Conservation (phyloP, 2,329 filamentous ascomycete species). For the Lachnellula occidentalis region DNA sequence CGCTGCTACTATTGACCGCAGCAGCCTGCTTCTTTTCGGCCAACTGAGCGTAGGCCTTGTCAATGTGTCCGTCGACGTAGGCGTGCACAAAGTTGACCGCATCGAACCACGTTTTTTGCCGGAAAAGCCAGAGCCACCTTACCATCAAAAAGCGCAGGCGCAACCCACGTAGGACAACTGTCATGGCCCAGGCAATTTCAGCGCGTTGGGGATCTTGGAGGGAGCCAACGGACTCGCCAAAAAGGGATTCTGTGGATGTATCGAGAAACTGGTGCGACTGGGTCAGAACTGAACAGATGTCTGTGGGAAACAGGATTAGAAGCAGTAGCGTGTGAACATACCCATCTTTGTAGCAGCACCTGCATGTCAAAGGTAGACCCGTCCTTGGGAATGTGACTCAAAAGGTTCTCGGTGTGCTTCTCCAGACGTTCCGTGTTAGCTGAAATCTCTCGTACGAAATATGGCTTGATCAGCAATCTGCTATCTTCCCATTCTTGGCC, state of each 20-base stretch:
- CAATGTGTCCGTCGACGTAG: background rate
- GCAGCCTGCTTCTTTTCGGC: background rate
- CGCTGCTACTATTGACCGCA: no score
- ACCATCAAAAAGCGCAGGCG: background rate
- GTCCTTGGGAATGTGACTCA: constrained; percentile 49
- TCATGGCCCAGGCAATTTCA: background rate
- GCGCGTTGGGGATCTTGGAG: background rate
- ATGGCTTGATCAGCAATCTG: constrained; percentile 44
- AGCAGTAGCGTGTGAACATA: no score
- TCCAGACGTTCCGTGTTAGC: constrained; percentile 51
- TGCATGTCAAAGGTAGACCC: constrained; percentile 53
- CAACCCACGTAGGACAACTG: background rate
- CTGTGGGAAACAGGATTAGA: no score
- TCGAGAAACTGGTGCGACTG: background rate
- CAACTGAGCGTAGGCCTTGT: background rate
- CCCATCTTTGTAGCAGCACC: constrained; percentile 33
- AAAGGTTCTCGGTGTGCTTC: constrained; percentile 48
- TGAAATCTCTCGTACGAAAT: constrained; percentile 43
- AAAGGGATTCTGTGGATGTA: background rate
- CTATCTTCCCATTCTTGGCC: constrained; percentile 46
- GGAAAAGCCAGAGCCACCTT: background rate
- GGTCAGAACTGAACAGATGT: no score
- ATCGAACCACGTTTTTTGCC: background rate
- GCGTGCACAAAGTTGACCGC: background rate
- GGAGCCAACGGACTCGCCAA: background rate